These are phyloP conservation scores for Salix suchowensis DNA, from an alignment of 345 rosid species.

Conservation along the genomic window DNA sequence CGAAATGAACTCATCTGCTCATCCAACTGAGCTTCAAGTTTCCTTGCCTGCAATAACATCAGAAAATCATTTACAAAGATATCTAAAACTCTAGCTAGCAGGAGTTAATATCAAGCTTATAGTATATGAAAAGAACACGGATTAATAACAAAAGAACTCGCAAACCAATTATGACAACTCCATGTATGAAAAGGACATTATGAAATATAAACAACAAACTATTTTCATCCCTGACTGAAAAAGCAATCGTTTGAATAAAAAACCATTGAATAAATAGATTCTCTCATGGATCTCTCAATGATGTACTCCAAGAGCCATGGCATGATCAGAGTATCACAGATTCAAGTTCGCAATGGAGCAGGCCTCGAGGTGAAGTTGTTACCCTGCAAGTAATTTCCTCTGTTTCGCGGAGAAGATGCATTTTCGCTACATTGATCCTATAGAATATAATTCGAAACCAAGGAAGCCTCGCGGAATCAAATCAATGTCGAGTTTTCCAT, in stretches of 20 bases:
- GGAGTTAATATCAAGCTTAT: not conserved
- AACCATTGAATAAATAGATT: not conserved
- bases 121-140: not conserved
- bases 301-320: not conserved
- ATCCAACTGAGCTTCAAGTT: conserved; percentile 93
- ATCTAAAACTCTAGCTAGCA: not conserved
- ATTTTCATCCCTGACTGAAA: not conserved
- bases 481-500: not conserved
- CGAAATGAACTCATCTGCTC: conserved; percentile 94
- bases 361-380: not conserved
- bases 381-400: not conserved
- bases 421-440: not conserved
- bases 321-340: not conserved
- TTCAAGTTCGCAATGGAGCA: not conserved
- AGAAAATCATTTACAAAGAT: not conserved
- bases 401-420: not conserved
- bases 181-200: not conserved
- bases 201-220: not conserved
- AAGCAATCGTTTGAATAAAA: not conserved
- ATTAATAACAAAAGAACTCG: not conserved
- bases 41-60: conserved; percentile 64
- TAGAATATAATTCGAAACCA: not conserved
- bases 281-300: not conserved
- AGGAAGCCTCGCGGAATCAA: not conserved
- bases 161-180: not conserved